Evolutionary conservation across 2,329 filamentous ascomycete species (phyloP).

Genomic region (Cucurbitaria berberidis): DNA sequence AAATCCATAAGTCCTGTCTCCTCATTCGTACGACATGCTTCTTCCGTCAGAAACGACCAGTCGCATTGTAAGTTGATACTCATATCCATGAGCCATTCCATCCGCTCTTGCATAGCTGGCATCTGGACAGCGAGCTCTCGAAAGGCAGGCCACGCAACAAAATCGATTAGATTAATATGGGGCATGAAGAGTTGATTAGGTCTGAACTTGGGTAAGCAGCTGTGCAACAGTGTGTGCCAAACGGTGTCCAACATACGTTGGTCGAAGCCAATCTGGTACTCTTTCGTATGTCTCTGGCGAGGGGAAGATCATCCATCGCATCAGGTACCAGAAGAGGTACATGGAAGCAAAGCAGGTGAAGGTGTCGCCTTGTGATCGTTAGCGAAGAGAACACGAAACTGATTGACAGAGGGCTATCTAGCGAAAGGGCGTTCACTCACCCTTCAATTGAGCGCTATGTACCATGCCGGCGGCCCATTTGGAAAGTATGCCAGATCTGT

Average conservation of each 20-base stretch:
- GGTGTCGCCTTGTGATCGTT: constrained; percentile 19
- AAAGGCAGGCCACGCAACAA: constrained; percentile 32
- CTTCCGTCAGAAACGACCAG: constrained; percentile 18
- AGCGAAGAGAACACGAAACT: neutral
- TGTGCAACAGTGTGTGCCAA: neutral
- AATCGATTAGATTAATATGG: constrained; percentile 31
- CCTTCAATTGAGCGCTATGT: constrained; percentile 25
- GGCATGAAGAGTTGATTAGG: constrained; percentile 37
- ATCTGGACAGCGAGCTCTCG: constrained; percentile 32
- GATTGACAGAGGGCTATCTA: neutral
- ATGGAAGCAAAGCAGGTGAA: constrained; percentile 35
- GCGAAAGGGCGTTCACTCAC: constrained; percentile 7
- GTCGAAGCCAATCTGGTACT: constrained; percentile 33
- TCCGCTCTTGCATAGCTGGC: constrained; percentile 31
- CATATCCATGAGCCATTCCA: constrained; percentile 35
- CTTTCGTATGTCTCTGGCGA: constrained; percentile 29
- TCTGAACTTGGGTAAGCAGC: constrained; percentile 2
- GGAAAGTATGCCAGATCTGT: constrained; percentile 23
- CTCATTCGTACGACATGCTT: constrained; percentile 14
- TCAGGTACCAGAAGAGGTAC: constrained; percentile 31
- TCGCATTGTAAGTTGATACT: constrained; percentile 23
- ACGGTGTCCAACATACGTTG: constrained; percentile 18
- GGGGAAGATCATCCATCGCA: constrained; percentile 35
- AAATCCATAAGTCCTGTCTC: constrained; percentile 24
- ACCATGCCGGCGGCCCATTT: constrained; percentile 32